phyloP scores from a whole-genome alignment of 2,329 filamentous ascomycete species.

The Geosmithia morbida region DNA sequence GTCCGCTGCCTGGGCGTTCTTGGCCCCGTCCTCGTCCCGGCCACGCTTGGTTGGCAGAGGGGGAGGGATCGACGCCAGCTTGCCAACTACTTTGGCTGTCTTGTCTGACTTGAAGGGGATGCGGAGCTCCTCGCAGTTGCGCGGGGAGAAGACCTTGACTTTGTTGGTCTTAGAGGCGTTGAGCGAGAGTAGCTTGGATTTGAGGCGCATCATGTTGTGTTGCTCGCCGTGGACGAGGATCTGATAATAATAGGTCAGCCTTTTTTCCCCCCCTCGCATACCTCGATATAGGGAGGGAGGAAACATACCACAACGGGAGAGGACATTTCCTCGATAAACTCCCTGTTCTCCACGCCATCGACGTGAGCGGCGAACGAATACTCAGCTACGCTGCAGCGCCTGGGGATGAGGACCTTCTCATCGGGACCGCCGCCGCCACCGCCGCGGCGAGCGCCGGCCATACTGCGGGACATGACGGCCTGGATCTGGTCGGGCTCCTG shows the following conservation, averaged over 20 bases:
- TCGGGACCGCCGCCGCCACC: constrained; percentile 51
- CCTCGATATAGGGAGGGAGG: background rate
- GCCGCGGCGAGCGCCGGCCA: constrained; percentile 45
- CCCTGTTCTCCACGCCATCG: constrained; percentile 86
- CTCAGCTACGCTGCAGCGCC: constrained; percentile 85
- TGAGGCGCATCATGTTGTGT: constrained; percentile 94
- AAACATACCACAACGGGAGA: constrained; percentile 79
- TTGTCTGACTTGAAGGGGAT: constrained; percentile 96
- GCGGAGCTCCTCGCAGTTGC: constrained; percentile 86
- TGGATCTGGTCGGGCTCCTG: constrained; percentile 92
- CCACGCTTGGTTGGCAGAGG: background rate
- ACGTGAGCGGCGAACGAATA: constrained; percentile 95
- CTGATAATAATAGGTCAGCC: constrained; percentile 22
- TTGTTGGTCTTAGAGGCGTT: constrained; percentile 70
- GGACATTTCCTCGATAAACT: constrained; percentile 89
- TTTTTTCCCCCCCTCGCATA: background rate
- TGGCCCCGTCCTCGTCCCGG: background rate
- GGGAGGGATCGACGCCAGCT: constrained; percentile 63
- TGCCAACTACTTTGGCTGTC: constrained; percentile 88
- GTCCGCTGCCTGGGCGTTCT: constrained; percentile 13
- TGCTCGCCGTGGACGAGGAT: constrained; percentile 96
- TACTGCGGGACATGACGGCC: constrained; percentile 72
- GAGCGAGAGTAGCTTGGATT: constrained; percentile 86
- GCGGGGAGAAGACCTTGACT: constrained; percentile 83
- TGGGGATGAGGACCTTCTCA: constrained; percentile 80